phyloP scores from a whole-genome alignment of 78 protist species.

The slime mould (Dictyostelium discoideum) region dicty_2.7 NC_007091.3:4246001-4246500 shows the following conservation, averaged over 20 bases:
- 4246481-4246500: not conserved
- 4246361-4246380: constrained; percentile 3
- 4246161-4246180: not conserved
- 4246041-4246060: not conserved
- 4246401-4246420: not conserved
- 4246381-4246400: not conserved
- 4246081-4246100: not conserved
- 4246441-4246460: not conserved
- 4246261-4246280: not conserved
- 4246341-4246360: not conserved
- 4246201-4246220: not conserved
- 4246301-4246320: not conserved
- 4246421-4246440: not conserved
- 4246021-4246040: not conserved
- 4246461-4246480: not conserved
- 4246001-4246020: not conserved
- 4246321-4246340: not conserved
- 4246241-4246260: not conserved
- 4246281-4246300: not conserved
- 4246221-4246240: constrained; percentile 11
- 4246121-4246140: not conserved
- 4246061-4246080: not conserved
- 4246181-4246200: not conserved
- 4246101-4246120: not conserved
- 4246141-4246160: not conserved